Evolutionary conservation across 805 yeast species (phyloP), one percentile per base, ranked within the genome.

Genomic region (Suhomyces sp.): DNA sequence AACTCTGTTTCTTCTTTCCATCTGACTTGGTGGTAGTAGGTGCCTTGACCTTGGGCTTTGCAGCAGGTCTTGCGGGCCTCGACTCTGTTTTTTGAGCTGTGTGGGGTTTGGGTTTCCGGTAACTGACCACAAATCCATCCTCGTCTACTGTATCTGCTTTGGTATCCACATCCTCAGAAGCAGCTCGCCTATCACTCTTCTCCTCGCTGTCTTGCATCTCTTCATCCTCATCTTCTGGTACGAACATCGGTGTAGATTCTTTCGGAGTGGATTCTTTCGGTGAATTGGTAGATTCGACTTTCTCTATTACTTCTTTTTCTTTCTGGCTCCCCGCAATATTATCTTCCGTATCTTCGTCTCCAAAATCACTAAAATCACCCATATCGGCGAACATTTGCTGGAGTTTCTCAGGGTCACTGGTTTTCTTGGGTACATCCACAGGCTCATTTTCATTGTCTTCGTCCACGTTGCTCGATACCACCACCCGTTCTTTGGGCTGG

Each of bases 91-190:
- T 22, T 8, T 47, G 50, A 56, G 35, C 48, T 54, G 46, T 5
- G 55, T 60, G 22, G 58, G 62, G 29, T 49, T 60, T 44, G 41
- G 57, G 61, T 59, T 64, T 65, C 35, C 66, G 65, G 47, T 63
- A 67, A 2, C 81, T 74, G 0, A 79, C 76, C 22, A 78, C 65
- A 58, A 73, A 81, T 0, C 85, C 85, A 50, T 81, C 85, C 38
- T 78, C 83, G 55, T 80, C 85, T 23, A 72, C 68, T 6, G 58
- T 50, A 19, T 55, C 54, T 19, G 50, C 51, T 33, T 36, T 53
- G 9, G 42, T 38, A 7, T 38, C 24, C 40, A 33, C 51, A 22
- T 49, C 50, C 10, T 46, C 48, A 17, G 45, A 19, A 10, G 23
- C 8, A 10, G n/a, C 33, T 17, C 17, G 15, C 19, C 9, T 36